Evolutionary conservation across 305 asterid species (phyloP).

Genomic region (Plantago coronopus): DNA sequence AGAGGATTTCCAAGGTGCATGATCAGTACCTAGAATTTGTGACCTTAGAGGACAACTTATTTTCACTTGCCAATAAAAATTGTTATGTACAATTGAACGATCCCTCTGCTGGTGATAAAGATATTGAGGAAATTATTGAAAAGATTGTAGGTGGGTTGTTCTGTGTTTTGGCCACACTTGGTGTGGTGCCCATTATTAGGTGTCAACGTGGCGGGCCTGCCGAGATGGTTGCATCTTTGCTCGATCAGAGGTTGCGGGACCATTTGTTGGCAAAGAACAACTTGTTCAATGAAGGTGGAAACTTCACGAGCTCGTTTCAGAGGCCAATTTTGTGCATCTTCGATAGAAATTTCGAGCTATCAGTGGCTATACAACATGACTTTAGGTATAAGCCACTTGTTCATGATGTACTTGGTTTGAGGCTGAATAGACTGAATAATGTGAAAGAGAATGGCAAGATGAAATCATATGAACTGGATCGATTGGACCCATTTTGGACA

Average conservation of each 20-base stretch:
- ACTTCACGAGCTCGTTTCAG: constrained; percentile 68
- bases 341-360: constrained; percentile 78
- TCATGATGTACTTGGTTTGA: constrained; percentile 85
- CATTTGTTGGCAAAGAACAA: constrained; percentile 80
- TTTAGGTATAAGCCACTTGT: constrained; percentile 85
- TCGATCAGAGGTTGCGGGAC: constrained; percentile 81
- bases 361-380: constrained; percentile 79
- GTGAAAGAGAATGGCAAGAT: constrained; percentile 77
- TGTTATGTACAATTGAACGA: constrained; percentile 75
- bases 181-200: constrained; percentile 81
- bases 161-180: constrained; percentile 75
- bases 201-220: constrained; percentile 94
- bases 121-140: constrained; percentile 73
- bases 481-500: constrained; percentile 75
- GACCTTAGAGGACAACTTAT: constrained; percentile 66
- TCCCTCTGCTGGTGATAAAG: constrained; percentile 73
- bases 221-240: constrained; percentile 79
- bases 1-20: constrained; percentile 64
- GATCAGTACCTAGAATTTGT: constrained; percentile 84
- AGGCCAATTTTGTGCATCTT: constrained; percentile 83
- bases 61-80: constrained; percentile 65
- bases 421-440: constrained; percentile 62
- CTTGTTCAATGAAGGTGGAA: constrained; percentile 69
- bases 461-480: constrained; percentile 72
- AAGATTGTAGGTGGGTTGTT: constrained; percentile 68